Evolutionary conservation across 2,329 filamentous ascomycete genomes (phyloP), one percentile per base, ranked within the genome.

Genomic region (Beauveria sp.): DNA sequence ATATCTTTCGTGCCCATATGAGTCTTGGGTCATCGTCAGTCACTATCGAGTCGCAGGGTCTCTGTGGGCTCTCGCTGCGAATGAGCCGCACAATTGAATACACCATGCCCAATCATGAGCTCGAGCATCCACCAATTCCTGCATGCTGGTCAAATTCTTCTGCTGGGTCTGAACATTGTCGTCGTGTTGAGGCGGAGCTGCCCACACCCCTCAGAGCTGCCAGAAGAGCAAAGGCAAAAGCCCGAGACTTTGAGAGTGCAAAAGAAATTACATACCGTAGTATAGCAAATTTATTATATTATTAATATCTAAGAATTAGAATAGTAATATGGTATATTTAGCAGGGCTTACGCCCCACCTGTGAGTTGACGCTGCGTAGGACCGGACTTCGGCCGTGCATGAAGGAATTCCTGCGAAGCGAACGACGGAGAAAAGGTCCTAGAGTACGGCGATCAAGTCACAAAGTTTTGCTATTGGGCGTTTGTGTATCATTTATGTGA

Each of bases 281-380:
- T 28, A 16, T 22, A 24, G 40, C 45, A 18, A 47, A 38, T 1
- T 22, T 34, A 18, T 4, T 38, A 20, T 61, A 61, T 55, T 55
- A 61, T 49, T 61, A 61, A 61, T 61, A 55, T 60, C 28, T 22
- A 16, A 43, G 22, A 26, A 26, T 42, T 18, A 49, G 30, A 49
- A 43, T 1, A 61, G 58, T 61, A 61, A 61, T 61, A 61, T 61
- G 28, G 58, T 50, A 16, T 28, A 49, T 49, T 22, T 22, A 50
- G 28, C 51, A 43, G 16, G 42, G 58, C 58, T 42, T 55, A 49
- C 28, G 58, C 43, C 58, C 51, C 58, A 55, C 51, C 18, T 7
- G 58, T 12, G 51, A 61, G 51, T 55, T 40, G 40, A 50, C 22
- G n/a, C 50, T 60, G 53, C 22, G 26, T 53, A 50, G 42, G 18